Evolutionary conservation across 768 basidiomycete genomes (phyloP), one percentile per base, ranked within the genome.

Genomic region (Kwoniella dendrophila): DNA sequence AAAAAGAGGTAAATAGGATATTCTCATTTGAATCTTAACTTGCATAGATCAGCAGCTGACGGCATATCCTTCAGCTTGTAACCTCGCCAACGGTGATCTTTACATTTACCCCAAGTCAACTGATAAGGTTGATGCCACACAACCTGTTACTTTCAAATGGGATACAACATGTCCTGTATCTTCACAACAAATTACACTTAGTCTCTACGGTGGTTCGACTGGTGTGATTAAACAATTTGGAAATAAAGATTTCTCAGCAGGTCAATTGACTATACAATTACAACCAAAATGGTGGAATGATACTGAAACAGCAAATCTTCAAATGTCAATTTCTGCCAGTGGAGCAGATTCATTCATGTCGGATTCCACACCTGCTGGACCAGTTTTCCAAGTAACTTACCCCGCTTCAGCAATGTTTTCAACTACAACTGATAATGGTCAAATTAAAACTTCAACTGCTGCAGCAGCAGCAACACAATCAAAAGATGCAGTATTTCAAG

Each of bases 271-370:
- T 14, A 71, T 64, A 7, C 65, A 55, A 12, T 67, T 81, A 26
- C 61, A 69, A n/a, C 80, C 80, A 0, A 70, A 64, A 49, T 81
- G 79, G 79, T 81, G 80, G 80, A 78, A 78, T 60, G 63, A 63
- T 38, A 78, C 76, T 18, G 54, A 69, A 18, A 69, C 70, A 40
- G 78, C 77, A 14, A 43, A 64, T n/a, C 70, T 81, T 22, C 74
- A 81, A 44, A 62, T 79, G 41, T 62, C 44, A 41, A 75, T 81
- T 66, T 64, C 77, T 54, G 67, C 76, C 22, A 47, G 64, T 29
- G 77, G 76, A 36, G 58, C 57, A 4, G 59, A 60, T 12, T 49
- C 57, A 2, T 79, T 65, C 59, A 54, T 73, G 27, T 72, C 76
- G n/a, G 36, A 49, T n/a, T n/a, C n/a, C 36, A 52, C 63, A 16